Evolutionary conservation across 352 stramenopile genomes (phyloP).

Genomic region (Pythium apleroticum): DNA sequence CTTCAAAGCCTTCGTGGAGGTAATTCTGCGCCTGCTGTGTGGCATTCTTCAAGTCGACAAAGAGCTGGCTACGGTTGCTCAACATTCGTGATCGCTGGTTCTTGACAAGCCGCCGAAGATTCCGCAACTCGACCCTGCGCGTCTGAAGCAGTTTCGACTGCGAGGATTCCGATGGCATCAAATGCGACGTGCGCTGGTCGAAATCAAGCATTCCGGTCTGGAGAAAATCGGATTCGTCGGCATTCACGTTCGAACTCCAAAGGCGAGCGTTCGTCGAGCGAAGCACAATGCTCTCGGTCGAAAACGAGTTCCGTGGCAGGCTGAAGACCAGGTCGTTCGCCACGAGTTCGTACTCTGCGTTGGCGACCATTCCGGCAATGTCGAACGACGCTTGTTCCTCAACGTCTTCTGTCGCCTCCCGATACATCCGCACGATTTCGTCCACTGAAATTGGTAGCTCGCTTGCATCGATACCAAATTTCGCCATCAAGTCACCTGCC

Average conservation of each 20-base stretch:
- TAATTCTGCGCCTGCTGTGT: constrained; percentile 85
- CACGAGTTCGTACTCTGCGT: constrained; percentile 61
- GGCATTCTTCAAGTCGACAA: constrained; percentile 78
- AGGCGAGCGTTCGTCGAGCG: constrained; percentile 71
- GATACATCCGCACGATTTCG: constrained; percentile 31
- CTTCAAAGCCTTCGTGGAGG: constrained; percentile 79
- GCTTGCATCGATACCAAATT: constrained; percentile 24
- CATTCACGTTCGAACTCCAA: constrained; percentile 68
- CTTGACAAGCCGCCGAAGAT: constrained; percentile 75
- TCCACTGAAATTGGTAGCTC: constrained; percentile 29
- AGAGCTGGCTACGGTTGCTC: constrained; percentile 79
- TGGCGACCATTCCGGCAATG: constrained; percentile 5
- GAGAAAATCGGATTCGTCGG: constrained; percentile 68
- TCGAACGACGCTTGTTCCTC: not conserved
- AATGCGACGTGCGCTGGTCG: constrained; percentile 35
- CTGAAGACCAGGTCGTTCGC: constrained; percentile 81
- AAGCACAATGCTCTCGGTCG: constrained; percentile 69
- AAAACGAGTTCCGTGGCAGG: constrained; percentile 80
- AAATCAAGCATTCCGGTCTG: constrained; percentile 72
- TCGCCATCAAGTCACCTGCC: constrained; percentile 14
- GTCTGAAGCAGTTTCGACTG: constrained; percentile 59
- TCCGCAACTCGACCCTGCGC: constrained; percentile 60
- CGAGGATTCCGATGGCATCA: constrained; percentile 12
- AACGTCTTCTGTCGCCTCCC: constrained; percentile 14
- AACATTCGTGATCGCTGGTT: constrained; percentile 81